Base-by-base conservation (phyloP, 2,329 filamentous ascomycete species). In the Fusarium praegraminearum region DNA sequence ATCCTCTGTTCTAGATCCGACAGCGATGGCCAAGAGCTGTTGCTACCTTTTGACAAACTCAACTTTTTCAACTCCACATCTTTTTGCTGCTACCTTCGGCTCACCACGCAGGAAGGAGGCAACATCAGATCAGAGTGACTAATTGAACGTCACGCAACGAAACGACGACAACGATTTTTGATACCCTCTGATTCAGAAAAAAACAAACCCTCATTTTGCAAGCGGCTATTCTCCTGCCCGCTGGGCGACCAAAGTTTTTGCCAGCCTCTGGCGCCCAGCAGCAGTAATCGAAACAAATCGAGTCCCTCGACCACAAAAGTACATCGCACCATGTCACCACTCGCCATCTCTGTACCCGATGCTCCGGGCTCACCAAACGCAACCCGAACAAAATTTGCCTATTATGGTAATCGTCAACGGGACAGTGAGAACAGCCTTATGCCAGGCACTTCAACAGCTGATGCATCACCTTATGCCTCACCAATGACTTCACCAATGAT, bases 11-110 rank as follows among this genome's bases (percentile, higher is more conserved):
- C 46, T 64, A 70, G 67, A 64, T 55, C 62, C 59, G 55, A 67
- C 62, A 73, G 73, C 70, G 46, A 75, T 75, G 73, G 71, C 73
- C 65, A 65, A 75, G 73, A 64, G 64, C 64, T 69, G 40, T 65
- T 66, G 65, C 57, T 63, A 35, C 35, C 18, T 40, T 65, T 64
- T 60, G n/a, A 47, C 62, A 38, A 55, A 47, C 12, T 26, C 62
- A 49, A 62, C 54, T 54, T 63, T 55, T 61, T 55, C 54, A 43
- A 57, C 61, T 60, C 50, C 41, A 60, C 45, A 57, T 52, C 44
- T 22, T 47, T 64, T 55, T 57, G 62, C 70, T 70, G 72, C 72
- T 55, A 47, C 66, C 36, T 40, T 60, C 54, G 60, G 69, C 56
- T 64, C 67, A 51, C 38, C 50, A 57, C 63, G 68, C 63, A 59